A percentile compares a stretch with the other conserved stretches of the same genome.
Conservation (phyloP, 257 asterid species). For the Solanum raphanifolium region DNA sequence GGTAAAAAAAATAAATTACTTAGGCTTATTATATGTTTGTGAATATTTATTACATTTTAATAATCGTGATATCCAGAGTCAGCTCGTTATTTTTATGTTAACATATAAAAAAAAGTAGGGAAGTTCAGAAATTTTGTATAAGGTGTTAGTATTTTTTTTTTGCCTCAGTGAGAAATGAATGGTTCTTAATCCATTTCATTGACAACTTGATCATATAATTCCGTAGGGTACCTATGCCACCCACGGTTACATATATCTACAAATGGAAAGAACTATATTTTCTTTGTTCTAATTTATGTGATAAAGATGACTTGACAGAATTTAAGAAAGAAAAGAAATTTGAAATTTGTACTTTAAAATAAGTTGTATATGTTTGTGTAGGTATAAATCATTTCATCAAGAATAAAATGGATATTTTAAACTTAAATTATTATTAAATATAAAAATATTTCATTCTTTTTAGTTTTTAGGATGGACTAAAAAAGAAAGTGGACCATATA, state of each 20-base stretch:
- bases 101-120: neutral
- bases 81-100: neutral
- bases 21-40: neutral
- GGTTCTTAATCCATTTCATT: neutral
- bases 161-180: neutral
- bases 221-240: neutral
- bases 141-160: neutral
- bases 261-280: neutral
- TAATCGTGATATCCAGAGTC: accelerated
- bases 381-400: neutral
- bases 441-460: neutral
- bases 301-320: neutral
- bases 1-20: slow-evolving; percentile 7
- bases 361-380: neutral
- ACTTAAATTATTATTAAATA: neutral
- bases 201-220: neutral
- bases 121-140: neutral
- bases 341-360: neutral
- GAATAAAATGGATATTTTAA: neutral
- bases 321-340: neutral
- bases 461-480: neutral
- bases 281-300: neutral
- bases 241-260: neutral
- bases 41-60: neutral
- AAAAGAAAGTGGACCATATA: neutral